Evolutionary conservation across 352 stramenopile genomes (phyloP).

Genomic region (Phytophthora meadii): DNA sequence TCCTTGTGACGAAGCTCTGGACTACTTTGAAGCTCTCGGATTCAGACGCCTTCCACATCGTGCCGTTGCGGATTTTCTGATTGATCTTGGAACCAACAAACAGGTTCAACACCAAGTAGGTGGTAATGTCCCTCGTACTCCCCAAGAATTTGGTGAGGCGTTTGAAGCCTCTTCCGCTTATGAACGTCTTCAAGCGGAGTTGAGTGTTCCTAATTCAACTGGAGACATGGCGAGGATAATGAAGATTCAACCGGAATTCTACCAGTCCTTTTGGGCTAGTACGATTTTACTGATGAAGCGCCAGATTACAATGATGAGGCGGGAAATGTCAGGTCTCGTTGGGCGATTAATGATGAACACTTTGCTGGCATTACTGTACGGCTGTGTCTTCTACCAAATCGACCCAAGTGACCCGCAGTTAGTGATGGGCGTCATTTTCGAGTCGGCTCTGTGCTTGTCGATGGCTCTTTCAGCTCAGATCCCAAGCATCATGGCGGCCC

Average conservation of each 20-base stretch:
- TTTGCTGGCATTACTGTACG: constrained; percentile 21
- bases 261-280: constrained; percentile 25
- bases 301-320: constrained; percentile 18
- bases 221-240: not conserved
- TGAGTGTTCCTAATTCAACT: constrained; percentile 2
- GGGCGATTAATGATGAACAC: constrained; percentile 26
- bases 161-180: constrained; percentile 15
- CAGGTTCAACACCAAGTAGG: constrained; percentile 44
- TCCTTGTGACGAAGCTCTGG: constrained; percentile 3
- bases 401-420: constrained; percentile 18
- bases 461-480: constrained; percentile 19
- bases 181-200: not conserved
- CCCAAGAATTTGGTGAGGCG: constrained; percentile 10
- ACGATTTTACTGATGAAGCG: constrained; percentile 20
- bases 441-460: constrained; percentile 19
- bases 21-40: constrained; percentile 23
- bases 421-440: constrained; percentile 26
- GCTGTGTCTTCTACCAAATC: constrained; percentile 32
- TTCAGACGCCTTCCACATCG: constrained; percentile 34
- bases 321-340: constrained; percentile 15
- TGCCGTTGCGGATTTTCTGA: constrained; percentile 57
- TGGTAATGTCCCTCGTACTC: constrained; percentile 5
- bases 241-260: constrained; percentile 12
- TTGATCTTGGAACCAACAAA: constrained; percentile 54
- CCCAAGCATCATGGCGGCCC: constrained; percentile 17